Evolutionary conservation across 2,329 filamentous ascomycete species (phyloP).

Genomic region (Epichloe sp.): DNA sequence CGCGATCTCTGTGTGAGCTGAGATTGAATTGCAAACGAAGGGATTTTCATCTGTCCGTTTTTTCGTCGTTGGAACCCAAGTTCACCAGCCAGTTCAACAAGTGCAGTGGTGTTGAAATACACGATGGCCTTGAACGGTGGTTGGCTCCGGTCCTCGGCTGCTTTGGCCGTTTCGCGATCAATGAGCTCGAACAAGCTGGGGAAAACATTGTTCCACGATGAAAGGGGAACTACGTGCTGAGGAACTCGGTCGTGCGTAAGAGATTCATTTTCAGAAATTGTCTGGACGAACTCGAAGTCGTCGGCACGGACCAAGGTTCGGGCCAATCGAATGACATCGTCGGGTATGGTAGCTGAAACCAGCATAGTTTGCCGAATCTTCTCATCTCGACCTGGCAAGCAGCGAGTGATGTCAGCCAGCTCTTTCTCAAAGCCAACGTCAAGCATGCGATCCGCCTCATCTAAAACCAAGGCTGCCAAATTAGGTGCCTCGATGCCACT

Average conservation of each 20-base stretch:
- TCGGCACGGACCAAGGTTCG: slow-evolving; percentile 61
- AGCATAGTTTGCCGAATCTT: slow-evolving; percentile 79
- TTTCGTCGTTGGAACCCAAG: slow-evolving; percentile 30
- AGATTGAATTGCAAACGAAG: slow-evolving; percentile 58
- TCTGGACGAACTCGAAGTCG: slow-evolving; percentile 81
- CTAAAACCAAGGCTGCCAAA: slow-evolving; percentile 84
- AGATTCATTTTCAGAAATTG: slow-evolving; percentile 67
- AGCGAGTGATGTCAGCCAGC: slow-evolving; percentile 44
- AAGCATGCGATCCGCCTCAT: slow-evolving; percentile 96
- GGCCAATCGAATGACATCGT: slow-evolving; percentile 69
- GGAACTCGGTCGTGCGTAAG: slow-evolving; percentile 78
- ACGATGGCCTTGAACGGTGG: slow-evolving; percentile 89
- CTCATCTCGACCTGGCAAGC: slow-evolving; percentile 48
- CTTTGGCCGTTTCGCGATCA: slow-evolving; percentile 40
- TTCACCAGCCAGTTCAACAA: slow-evolving; percentile 51
- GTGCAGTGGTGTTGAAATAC: slow-evolving; percentile 71
- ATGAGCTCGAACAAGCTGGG: slow-evolving; percentile 69
- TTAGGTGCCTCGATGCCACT: slow-evolving; percentile 58
- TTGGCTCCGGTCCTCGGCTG: slow-evolving; percentile 22
- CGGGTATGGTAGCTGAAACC: slow-evolving; percentile 87
- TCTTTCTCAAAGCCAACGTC: slow-evolving; percentile 75
- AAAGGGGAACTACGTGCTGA: slow-evolving; percentile 58
- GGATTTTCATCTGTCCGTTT: slow-evolving; percentile 24
- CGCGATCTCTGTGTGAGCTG: slow-evolving; percentile 58
- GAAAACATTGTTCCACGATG: slow-evolving; percentile 61